Evolutionary conservation across 352 stramenopile genomes (phyloP), one percentile per base, ranked within the genome.

Genomic region (Pythium aristosporum): DNA sequence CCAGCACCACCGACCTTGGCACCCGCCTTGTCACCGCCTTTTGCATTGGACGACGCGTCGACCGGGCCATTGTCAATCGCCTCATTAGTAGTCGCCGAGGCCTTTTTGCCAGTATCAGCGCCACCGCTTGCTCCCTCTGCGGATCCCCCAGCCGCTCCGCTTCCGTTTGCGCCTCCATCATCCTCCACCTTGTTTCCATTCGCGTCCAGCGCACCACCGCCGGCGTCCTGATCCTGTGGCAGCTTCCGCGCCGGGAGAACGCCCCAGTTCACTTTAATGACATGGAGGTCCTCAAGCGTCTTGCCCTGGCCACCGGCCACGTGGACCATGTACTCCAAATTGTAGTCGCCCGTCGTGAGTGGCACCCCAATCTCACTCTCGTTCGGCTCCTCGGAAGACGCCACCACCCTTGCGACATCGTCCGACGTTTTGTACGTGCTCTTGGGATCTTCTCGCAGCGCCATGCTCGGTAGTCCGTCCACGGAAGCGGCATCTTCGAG

Each of bases 311-410:
- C 73, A 13, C 69, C 69, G 7, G 79, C 82, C 21, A 66, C 46
- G 8, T 79, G 78, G 6, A 91, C 80, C 78, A 91, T 87, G 53
- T 91, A 88, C 66, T 88, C 81, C 15, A 90, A 60, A 63, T 90
- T 76, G 61, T 91, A 94, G 11, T 67, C 67, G 4, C 85, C 85
- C 20, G 69, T 88, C 5, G 83, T 86, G 46, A 90, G 43, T 13
- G 78, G 70, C 23, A 76, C 67, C 16, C 68, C 74, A 44, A 92
- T 88, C 58, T 94, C 83, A 53, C 83, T 94, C 42, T 92, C 83
- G 39, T 85, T 91, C 36, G 81, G 82, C 20, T 72, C 48, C 12
- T 82, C 71, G 16, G 76, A 85, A 2, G 63, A 48, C 16, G 73
- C 73, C 11, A 92, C 67, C 20, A 79, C 67, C 48, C 76, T 64